phyloP scores from a whole-genome alignment of 352 stramenopile species.

The Globisporangium camurandrum region DNA sequence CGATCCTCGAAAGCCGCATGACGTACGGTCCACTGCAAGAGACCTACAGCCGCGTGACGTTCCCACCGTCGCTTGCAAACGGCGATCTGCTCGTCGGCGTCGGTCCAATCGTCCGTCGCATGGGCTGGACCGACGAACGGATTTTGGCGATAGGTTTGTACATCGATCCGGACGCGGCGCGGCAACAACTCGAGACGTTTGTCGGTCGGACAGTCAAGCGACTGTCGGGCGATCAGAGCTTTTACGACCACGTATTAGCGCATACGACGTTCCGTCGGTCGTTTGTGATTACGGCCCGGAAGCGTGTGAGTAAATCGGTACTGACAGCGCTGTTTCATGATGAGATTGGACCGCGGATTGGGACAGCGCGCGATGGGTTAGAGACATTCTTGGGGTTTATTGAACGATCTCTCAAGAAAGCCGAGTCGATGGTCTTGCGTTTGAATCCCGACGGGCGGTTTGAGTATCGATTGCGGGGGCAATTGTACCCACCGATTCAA shows the following conservation, averaged over 20 bases:
- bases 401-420: conserved; percentile 78
- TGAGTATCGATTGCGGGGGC: conserved; percentile 59
- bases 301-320: conserved; percentile 70
- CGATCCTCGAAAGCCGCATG: conserved; percentile 54
- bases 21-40: conserved; percentile 67
- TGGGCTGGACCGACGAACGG: conserved; percentile 78
- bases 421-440: conserved; percentile 69
- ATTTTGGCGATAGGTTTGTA: conserved; percentile 77
- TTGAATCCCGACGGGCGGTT: conserved; percentile 56
- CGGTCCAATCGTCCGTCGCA: conserved; percentile 60
- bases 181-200: conserved; percentile 49
- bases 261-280: conserved; percentile 59
- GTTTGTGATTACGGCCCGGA: conserved; percentile 72
- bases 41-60: conserved; percentile 69
- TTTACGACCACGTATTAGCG: conserved; percentile 61
- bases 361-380: conserved; percentile 35
- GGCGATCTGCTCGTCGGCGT: conserved; percentile 69
- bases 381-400: conserved; percentile 66
- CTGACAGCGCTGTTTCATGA: conserved; percentile 57
- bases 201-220: conserved; percentile 43
- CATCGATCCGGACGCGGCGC: conserved; percentile 56
- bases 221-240: conserved; percentile 63
- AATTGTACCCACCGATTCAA: conserved; percentile 64
- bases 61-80: conserved; percentile 66
- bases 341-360: conserved; percentile 64